Evolutionary conservation across 805 yeast species (phyloP), one percentile per base, ranked within the genome.

Genomic region (Candida chilensis): DNA sequence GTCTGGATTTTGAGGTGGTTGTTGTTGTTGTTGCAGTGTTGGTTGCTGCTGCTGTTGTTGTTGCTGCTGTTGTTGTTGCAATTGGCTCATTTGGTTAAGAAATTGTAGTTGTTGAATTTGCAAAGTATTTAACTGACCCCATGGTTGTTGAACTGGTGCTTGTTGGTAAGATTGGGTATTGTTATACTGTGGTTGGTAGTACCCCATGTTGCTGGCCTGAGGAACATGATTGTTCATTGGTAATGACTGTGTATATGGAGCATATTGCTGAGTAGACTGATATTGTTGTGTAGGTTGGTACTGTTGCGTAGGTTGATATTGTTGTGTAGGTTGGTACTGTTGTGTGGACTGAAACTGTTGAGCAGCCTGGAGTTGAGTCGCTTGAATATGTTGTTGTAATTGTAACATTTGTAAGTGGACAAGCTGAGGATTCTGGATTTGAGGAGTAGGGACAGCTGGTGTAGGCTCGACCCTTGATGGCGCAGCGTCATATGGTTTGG

Each of bases 41-140:
- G 31, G 37, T 21, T 34, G 34, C 26, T 39, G 36, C 14, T 32
- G 41, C 16, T 39, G 37, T 17, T 40, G 34, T 15, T 34, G 34
- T 17, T 34, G 31, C 16, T 30, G 35, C 11, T 32, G 42, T 29
- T 29, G 27, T 10, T 26, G 29, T 24, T 41, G 49, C n/a, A 37
- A 30, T 14, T 38, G 50, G 4, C 32, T 24, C 10, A 42, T 41
- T 28, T 41, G 47, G 3, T 40, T 24, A 3, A 43, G 37, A 16
- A 49, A 51, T 20, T 44, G 49, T 28, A 40, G 29, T 28, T 45
- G 52, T 7, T 40, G 41, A 15, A 39, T 22, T 31, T 38, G 28
- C 10, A 19, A 22, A 15, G 27, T 5, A 13, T 33, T 21, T 14
- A 25, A 28, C 20, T 30, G 31, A 11, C 21, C 11, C 11, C 8